Evolutionary conservation across 805 yeast genomes (phyloP).

Genomic region (Metschnikowia gruessii): DNA sequence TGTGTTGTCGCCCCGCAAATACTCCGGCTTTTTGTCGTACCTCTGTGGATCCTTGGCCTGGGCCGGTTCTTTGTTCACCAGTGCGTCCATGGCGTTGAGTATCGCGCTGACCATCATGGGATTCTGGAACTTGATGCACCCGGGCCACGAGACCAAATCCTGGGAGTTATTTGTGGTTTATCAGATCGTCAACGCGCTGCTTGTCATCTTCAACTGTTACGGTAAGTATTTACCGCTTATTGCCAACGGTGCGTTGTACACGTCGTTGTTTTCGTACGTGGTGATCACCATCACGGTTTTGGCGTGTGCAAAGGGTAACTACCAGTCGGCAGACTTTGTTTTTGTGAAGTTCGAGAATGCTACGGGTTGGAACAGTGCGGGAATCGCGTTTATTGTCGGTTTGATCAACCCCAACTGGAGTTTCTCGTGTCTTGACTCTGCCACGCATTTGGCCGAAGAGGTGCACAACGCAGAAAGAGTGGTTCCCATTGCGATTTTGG

Average conservation of each 20-base stretch:
- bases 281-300: conserved; percentile 39
- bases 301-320: conserved; percentile 36
- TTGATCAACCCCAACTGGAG: conserved; percentile 25
- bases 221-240: conserved; percentile 35
- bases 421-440: conserved; percentile 41
- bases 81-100: conserved; percentile 38
- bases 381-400: conserved; percentile 23
- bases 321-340: conserved; percentile 32
- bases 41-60: conserved; percentile 41
- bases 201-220: conserved; percentile 36
- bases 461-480: conserved; percentile 35
- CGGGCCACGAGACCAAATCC: conserved; percentile 30
- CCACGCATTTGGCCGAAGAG: conserved; percentile 44
- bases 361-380: conserved; percentile 24
- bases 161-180: conserved; percentile 40
- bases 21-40: conserved; percentile 38
- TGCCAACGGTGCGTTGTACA: conserved; percentile 35
- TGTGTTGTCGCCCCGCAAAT: conserved; percentile 37
- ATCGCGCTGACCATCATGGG: conserved; percentile 38
- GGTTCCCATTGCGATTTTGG: conserved; percentile 39
- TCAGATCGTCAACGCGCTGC: conserved; percentile 32
- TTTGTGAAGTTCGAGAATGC: conserved; percentile 23
- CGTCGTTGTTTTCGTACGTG: conserved; percentile 34
- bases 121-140: conserved; percentile 36
- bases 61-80: conserved; percentile 43